Conservation (phyloP, 2,329 filamentous ascomycete genomes). For the Sporothrix dimorphospora region DNA sequence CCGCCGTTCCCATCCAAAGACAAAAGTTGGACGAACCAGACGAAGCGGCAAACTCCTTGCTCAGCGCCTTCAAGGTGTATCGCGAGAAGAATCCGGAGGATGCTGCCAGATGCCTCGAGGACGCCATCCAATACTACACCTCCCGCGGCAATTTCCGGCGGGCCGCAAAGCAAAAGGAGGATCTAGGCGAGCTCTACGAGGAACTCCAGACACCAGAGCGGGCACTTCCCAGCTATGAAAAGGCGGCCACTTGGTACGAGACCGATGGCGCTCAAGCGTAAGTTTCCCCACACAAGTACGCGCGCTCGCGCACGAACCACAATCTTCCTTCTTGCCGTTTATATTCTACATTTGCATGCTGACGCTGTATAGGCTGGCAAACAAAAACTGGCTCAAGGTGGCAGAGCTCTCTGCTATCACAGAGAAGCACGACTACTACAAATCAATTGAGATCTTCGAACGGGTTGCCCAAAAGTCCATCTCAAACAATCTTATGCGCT, state of each 20-base stretch:
- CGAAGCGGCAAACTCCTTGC: conserved; percentile 84
- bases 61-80: conserved; percentile 95
- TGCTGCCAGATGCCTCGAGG: conserved; percentile 76
- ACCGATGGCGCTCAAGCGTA: conserved; percentile 82
- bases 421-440: conserved; percentile 71
- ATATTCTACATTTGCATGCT: not conserved
- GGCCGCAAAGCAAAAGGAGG: conserved; percentile 88
- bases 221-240: conserved; percentile 82
- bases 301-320: not conserved
- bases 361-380: conserved; percentile 66
- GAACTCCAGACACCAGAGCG: conserved; percentile 77
- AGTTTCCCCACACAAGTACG: not conserved
- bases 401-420: conserved; percentile 84
- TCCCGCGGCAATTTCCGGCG: conserved; percentile 87
- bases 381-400: conserved; percentile 91
- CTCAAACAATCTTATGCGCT: conserved; percentile 90
- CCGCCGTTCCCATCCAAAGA: conserved; percentile 78
- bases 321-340: not conserved
- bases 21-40: conserved; percentile 86
- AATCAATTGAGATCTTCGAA: conserved; percentile 80
- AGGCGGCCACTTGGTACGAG: conserved; percentile 87
- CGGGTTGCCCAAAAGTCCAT: conserved; percentile 77
- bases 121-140: conserved; percentile 84
- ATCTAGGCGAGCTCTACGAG: conserved; percentile 84
- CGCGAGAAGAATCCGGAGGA: conserved; percentile 81